Evolutionary conservation across 495 filamentous ascomycete genomes (phyloP).

Genomic region (Hyaloscypha hepaticicola): DNA sequence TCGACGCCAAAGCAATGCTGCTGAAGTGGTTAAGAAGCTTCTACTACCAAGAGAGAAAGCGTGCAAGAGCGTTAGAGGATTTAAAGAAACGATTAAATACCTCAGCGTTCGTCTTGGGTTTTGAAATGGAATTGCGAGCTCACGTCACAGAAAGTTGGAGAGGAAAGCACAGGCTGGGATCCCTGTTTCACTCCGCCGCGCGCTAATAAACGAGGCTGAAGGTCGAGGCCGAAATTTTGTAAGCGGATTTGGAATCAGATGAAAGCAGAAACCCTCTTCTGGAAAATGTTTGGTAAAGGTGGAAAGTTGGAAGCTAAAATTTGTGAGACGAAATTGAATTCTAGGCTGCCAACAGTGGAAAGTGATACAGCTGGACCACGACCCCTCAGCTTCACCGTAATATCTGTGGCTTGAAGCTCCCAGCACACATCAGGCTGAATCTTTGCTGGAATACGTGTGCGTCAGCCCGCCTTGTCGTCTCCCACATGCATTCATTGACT

Average conservation of each 20-base stretch:
- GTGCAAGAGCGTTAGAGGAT: not conserved
- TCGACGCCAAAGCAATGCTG: not conserved
- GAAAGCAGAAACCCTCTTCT: not conserved
- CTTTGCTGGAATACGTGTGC: not conserved
- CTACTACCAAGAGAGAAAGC: not conserved
- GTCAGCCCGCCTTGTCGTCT: not conserved
- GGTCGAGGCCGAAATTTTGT: not conserved
- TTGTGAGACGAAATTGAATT: not conserved
- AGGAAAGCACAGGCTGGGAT: not conserved
- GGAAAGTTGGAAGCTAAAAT: not conserved
- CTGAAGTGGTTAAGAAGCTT: not conserved
- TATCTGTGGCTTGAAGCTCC: slow-evolving; percentile 9
- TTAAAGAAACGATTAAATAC: not conserved
- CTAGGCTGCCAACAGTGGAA: not conserved
- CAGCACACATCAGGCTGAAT: not conserved
- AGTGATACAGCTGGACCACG: not conserved
- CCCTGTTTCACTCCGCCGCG: slow-evolving; percentile 2
- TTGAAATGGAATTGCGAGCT: not conserved
- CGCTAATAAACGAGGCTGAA: slow-evolving; percentile 18
- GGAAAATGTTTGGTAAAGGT: not conserved
- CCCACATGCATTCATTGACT: slow-evolving; percentile 14
- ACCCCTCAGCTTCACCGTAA: not conserved
- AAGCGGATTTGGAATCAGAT: slow-evolving; percentile 15
- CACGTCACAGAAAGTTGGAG: not conserved
- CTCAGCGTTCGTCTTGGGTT: not conserved